Base-by-base conservation (phyloP, 2,329 filamentous ascomycete genomes). In the Gaeumannomyces sp. region DNA sequence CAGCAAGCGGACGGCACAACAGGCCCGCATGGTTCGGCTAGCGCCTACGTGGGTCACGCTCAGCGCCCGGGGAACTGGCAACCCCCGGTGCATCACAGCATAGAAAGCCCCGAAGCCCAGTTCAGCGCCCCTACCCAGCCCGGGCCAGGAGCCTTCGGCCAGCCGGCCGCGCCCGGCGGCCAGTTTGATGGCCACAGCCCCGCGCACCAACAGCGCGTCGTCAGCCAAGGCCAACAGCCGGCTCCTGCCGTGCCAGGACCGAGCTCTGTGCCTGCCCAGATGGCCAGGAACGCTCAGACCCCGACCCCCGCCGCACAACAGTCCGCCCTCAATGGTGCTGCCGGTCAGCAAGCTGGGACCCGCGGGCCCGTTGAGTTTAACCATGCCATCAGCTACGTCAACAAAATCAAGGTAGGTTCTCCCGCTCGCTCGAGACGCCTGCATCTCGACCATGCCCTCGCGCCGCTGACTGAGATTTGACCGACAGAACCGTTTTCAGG, bases 361-460 rank as follows among this genome's bases (percentile, higher is more conserved):
- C 87, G 93, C 65, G 94, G 93, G 0, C 95, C 95, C 1, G 95
- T 99, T 25, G 95, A 99, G 74, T 99, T 99, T 77, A 99, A 99
- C 74, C 95, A 99, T 78, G 95, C 95, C 0, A 99, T 99, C 68
- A 98, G 93, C 75, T 99, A 99, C 73, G 95, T 99, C 64, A 99
- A 99, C 75, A 99, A 99, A 79, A 99, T 99, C 72, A 99, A 99
- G 89, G 93, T 95, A 79, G 76, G 84, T 27, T 53, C 45, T 22
- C 45, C 22, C 22, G 22, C 45, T n/a, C 45, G 45, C 45, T 53
- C 57, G 29, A 28, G 29, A 35, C 45, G 53, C 27, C 31, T 28
- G 61, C 50, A 56, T 28, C 31, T 27, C 53, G 61, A 22, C 29
- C 56, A 6, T 33, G 27, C 11, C 25, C 57, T 31, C 57, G 27